Base-by-base conservation (phyloP, 2,329 filamentous ascomycete species). In the Akanthomyces lecanii region DNA sequence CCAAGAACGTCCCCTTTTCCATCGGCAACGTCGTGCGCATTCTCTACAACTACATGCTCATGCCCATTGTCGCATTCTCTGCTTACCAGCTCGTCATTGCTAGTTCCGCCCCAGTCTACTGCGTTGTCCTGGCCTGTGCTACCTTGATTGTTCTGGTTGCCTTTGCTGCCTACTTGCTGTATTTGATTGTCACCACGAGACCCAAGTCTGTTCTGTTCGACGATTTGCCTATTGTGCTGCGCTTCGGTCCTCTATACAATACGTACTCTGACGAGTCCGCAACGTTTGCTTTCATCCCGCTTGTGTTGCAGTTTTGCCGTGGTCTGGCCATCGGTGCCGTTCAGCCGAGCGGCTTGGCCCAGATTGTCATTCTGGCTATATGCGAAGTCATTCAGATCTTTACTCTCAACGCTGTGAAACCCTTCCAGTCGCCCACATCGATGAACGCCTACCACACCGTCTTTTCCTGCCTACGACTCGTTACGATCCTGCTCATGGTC, bases 381-480 rank as follows among this genome's bases (percentile, higher is more conserved):
- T 97, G 93, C 75, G 95, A 99, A 77, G 90, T 98, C 66, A 89
- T 97, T 40, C 86, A 93, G 64, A 87, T 97, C 42, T 81, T 98
- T 51, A 94, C 93, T 0, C 79, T 98, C 5, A 88, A 95, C 69
- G 91, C 92, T 8, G 96, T 98, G 78, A 87, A 90, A 18, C 95
- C 95, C 0, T 99, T 96, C 71, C 89, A 94, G 65, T 87, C 88
- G 2, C 87, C 93, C 25, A 98, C 95, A 0, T 97, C 94, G 33
- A 99, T 99, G 95, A 98, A 98, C 72, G 86, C 91, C 11, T 97
- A 97, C 68, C 93, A 98, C 70, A 91, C 89, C 2, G 86, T 92
- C 66, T 97, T 97, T 74, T 86, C 92, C 0, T 78, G 83, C 2
- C 79, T 96, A 16, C 87, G 95, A 40, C 88, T 97, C 38, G 77